Conservation (phyloP, 2,329 filamentous ascomycete genomes). For the Fusarium dimerum region DNA sequence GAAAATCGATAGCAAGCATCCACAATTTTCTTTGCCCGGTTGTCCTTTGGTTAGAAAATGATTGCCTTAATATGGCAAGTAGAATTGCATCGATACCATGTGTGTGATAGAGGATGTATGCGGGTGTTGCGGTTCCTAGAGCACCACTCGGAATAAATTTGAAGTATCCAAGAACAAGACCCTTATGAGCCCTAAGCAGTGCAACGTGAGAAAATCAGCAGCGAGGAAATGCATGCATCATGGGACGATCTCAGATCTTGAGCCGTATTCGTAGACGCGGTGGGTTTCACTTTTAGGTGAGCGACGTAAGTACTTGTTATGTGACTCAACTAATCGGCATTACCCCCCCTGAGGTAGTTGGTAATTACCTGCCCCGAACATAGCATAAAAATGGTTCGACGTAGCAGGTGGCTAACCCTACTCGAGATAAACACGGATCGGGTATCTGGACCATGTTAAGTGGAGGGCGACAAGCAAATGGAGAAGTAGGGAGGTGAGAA, state of each 20-base stretch:
- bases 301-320: constrained; percentile 14
- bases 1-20: not conserved
- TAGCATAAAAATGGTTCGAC: constrained; percentile 27
- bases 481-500: constrained; percentile 8
- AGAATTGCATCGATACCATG: not conserved
- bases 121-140: no score
- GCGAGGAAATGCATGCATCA: constrained; percentile 3
- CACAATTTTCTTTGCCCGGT: not conserved
- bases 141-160: no score
- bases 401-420: constrained; percentile 8
- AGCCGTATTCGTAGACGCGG: constrained; percentile 17
- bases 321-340: constrained; percentile 13
- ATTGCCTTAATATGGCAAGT: not conserved
- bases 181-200: not conserved
- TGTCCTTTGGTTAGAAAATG: not conserved
- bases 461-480: constrained; percentile 15
- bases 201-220: not conserved
- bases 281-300: constrained; percentile 33
- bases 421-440: constrained; percentile 22
- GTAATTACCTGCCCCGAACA: constrained; percentile 6
- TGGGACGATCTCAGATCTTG: constrained; percentile 17
- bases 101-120: no score
- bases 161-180: no score
- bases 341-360: constrained; percentile 7
- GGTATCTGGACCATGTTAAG: constrained; percentile 26